Percentiles rank a stretch among this genome's conserved stretches.
phyloP scores from a whole-genome alignment of 805 yeast genomes.

The Saccharomycodes ludwigii region DNA sequence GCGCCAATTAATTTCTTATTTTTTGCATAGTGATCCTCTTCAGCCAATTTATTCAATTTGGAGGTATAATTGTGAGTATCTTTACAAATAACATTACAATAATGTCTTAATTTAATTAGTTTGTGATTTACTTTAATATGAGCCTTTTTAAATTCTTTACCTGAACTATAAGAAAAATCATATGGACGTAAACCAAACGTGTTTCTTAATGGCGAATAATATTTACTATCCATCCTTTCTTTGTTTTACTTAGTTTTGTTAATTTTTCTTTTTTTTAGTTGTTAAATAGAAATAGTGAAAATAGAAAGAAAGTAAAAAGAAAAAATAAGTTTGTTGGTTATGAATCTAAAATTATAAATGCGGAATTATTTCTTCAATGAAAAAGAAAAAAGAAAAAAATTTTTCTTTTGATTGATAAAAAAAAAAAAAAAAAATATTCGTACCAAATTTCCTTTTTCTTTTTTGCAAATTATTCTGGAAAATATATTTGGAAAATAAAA shows the following conservation, averaged over 20 bases:
- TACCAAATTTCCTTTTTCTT: too few species aligned
- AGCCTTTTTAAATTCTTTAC: constrained; percentile 59
- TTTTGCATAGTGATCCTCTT: constrained; percentile 36
- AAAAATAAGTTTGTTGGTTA: too few species aligned
- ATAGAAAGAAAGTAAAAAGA: too few species aligned
- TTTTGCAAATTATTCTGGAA: too few species aligned
- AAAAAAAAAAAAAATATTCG: too few species aligned
- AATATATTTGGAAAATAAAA: too few species aligned
- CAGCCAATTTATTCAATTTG: constrained; percentile 32
- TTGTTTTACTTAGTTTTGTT: constrained; percentile 14
- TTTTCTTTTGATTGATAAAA: too few species aligned
- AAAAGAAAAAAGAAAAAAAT: too few species aligned
- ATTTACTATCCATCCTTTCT: constrained; percentile 11
- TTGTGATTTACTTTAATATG: constrained; percentile 50
- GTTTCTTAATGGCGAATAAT: constrained; percentile 20
- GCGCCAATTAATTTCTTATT: constrained; percentile 41
- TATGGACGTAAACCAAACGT: constrained; percentile 43
- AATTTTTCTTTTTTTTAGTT: too few species aligned
- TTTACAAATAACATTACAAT: constrained; percentile 46
- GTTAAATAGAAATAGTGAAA: too few species aligned
- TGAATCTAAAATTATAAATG: too few species aligned
- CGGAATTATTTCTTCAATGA: too few species aligned
- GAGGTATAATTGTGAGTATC: constrained; percentile 54
- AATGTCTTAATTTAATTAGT: constrained; percentile 52
- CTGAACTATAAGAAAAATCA: constrained; percentile 44